phyloP scores from a whole-genome alignment of 2,329 filamentous ascomycete genomes.

The Colletotrichum musae region DNA sequence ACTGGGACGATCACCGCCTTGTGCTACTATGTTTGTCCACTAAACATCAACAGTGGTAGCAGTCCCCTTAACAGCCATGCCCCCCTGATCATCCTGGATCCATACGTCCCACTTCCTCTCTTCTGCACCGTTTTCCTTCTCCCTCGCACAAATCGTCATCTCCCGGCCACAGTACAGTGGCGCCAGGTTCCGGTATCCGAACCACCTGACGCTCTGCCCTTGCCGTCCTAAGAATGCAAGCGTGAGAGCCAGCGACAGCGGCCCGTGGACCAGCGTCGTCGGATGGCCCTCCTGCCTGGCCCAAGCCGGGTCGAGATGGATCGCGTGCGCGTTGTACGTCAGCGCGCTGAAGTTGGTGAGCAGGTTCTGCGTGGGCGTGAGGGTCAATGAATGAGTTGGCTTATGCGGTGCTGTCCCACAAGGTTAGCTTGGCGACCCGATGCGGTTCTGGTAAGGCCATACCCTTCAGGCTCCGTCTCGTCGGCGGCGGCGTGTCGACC shows the following conservation, averaged over 20 bases:
- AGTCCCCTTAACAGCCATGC: conserved; percentile 74
- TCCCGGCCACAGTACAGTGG: conserved; percentile 83
- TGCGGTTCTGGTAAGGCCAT: conserved; percentile 27
- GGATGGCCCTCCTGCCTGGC: conserved; percentile 81
- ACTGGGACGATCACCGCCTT: too few relatives aligned
- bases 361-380: conserved; percentile 78
- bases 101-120: conserved; percentile 70
- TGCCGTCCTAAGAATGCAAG: conserved; percentile 70
- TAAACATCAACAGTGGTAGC: conserved; percentile 43
- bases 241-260: conserved; percentile 84
- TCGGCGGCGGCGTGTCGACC: conserved; percentile 37
- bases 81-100: conserved; percentile 74
- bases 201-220: conserved; percentile 59
- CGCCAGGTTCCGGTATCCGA: conserved; percentile 86
- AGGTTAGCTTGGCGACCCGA: not conserved
- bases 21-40: too few relatives aligned
- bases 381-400: conserved; percentile 54
- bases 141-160: conserved; percentile 78
- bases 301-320: conserved; percentile 86
- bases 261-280: conserved; percentile 87
- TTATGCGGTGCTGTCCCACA: conserved; percentile 50
- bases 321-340: conserved; percentile 91
- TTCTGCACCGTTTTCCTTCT: conserved; percentile 54
- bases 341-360: conserved; percentile 94
- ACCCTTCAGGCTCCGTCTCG: conserved; percentile 48